phyloP scores from a whole-genome alignment of 139 green algal genomes.

The Closterium sp. region DNA sequence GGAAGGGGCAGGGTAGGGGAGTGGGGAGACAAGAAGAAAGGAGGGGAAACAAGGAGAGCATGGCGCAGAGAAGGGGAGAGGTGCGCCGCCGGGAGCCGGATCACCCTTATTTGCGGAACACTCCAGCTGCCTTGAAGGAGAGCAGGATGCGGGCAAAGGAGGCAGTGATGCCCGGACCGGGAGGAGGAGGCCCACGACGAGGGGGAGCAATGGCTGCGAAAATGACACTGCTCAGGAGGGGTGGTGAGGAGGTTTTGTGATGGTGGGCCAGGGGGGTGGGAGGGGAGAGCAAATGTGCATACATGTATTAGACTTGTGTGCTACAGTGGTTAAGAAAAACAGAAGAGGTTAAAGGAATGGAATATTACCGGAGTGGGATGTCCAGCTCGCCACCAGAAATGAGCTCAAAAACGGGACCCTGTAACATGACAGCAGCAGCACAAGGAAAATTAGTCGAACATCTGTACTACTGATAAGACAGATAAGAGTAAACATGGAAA shows the following conservation, averaged over 20 bases:
- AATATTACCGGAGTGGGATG: not conserved
- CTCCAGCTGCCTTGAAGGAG: not conserved
- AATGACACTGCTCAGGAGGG: not conserved
- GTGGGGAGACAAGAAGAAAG: not conserved
- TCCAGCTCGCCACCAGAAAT: not conserved
- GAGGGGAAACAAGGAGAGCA: not conserved
- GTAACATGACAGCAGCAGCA: not conserved
- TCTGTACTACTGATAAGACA: not conserved
- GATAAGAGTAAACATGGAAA: not conserved
- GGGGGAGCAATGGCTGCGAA: not conserved
- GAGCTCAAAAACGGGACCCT: not conserved
- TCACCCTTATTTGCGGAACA: not conserved
- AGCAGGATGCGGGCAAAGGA: not conserved
- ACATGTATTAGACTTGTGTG: not conserved
- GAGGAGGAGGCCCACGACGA: not conserved
- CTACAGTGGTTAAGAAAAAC: no score
- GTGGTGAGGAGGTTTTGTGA: not conserved
- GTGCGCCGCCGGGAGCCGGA: not conserved
- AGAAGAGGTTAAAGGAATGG: not conserved
- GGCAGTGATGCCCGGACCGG: not conserved
- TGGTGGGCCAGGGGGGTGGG: no score
- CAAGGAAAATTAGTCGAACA: not conserved
- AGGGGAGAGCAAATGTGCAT: not conserved
- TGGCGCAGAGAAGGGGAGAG: not conserved
- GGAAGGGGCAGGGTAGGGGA: not conserved